A percentile compares a stretch with the other conserved stretches of the same genome.
These are phyloP conservation scores for Calonectria multiphialidica DNA, from an alignment of 2,329 filamentous ascomycete species.

Conservation along the genomic window DNA sequence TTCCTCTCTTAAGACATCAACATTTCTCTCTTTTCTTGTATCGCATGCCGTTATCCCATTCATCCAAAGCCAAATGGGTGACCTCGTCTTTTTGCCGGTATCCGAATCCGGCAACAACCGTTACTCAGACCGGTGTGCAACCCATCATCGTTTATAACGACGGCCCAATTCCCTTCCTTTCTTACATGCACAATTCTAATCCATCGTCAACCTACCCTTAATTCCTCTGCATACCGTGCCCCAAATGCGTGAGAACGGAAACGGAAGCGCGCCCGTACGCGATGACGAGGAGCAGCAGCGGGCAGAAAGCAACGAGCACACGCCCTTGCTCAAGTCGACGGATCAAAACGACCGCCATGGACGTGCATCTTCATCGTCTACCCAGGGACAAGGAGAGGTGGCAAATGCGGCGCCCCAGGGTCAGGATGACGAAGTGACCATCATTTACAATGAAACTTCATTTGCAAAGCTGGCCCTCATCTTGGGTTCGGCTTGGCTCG, in stretches of 20 bases:
- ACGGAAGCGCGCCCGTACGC: conserved; percentile 17
- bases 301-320: conserved; percentile 37
- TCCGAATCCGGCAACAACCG: neutral
- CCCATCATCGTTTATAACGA: neutral
- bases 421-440: conserved; percentile 57
- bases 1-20: neutral
- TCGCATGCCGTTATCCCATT: neutral
- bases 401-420: conserved; percentile 24
- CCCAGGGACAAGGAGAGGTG: conserved; percentile 1
- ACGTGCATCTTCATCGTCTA: conserved; percentile 17
- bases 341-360: conserved; percentile 21
- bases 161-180: neutral
- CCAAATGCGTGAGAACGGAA: conserved; percentile 34
- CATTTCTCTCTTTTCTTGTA: neutral
- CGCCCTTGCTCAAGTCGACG: conserved; percentile 42
- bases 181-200: neutral
- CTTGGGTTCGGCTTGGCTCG: conserved; percentile 67
- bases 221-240: neutral
- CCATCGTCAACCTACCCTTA: neutral
- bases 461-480: conserved; percentile 64
- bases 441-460: conserved; percentile 63
- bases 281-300: conserved; percentile 31
- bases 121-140: neutral
- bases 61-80: neutral
- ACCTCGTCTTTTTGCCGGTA: neutral